A percentile compares a stretch with the other conserved stretches of the same genome.
phyloP scores from a whole-genome alignment of 2,329 filamentous ascomycete species.

The Epichloe typhina region DNA sequence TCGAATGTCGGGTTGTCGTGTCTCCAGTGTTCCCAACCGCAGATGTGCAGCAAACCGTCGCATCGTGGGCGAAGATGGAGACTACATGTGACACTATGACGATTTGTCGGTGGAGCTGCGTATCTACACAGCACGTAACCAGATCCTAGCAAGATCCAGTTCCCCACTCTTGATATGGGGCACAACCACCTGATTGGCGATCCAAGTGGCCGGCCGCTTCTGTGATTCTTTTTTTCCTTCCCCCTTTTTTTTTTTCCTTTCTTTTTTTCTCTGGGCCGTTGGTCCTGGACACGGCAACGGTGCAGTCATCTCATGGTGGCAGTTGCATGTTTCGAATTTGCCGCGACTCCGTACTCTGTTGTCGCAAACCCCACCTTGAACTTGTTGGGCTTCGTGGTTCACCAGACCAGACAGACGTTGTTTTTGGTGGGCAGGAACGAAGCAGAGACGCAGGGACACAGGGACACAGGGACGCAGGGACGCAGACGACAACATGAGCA shows the following conservation, averaged over 20 bases:
- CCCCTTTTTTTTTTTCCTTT: not conserved
- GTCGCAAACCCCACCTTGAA: too few relatives aligned
- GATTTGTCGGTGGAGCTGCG: slow-evolving; percentile 6
- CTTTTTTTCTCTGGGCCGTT: too few relatives aligned
- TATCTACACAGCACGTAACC: not conserved
- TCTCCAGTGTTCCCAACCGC: slow-evolving; percentile 10
- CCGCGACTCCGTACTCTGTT: too few relatives aligned
- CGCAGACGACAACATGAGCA: too few relatives aligned
- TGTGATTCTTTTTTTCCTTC: not conserved
- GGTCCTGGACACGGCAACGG: too few relatives aligned
- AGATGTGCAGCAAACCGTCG: slow-evolving; percentile 1
- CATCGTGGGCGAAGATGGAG: slow-evolving; percentile 4
- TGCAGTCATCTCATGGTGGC: too few relatives aligned
- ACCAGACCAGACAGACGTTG: too few relatives aligned
- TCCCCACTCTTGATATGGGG: slow-evolving; percentile 6
- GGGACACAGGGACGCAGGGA: too few relatives aligned
- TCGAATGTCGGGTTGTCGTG: slow-evolving; percentile 9
- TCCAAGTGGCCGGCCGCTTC: not conserved
- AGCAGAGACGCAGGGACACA: too few relatives aligned
- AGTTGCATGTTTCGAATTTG: too few relatives aligned
- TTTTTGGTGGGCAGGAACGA: too few relatives aligned
- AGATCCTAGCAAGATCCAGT: slow-evolving; percentile 7
- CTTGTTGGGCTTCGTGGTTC: too few relatives aligned
- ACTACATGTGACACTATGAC: slow-evolving; percentile 4
- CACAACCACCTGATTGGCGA: not conserved